phyloP scores from a whole-genome alignment of 2,329 filamentous ascomycete species.

The Exophiala lecanii-corni region DNA sequence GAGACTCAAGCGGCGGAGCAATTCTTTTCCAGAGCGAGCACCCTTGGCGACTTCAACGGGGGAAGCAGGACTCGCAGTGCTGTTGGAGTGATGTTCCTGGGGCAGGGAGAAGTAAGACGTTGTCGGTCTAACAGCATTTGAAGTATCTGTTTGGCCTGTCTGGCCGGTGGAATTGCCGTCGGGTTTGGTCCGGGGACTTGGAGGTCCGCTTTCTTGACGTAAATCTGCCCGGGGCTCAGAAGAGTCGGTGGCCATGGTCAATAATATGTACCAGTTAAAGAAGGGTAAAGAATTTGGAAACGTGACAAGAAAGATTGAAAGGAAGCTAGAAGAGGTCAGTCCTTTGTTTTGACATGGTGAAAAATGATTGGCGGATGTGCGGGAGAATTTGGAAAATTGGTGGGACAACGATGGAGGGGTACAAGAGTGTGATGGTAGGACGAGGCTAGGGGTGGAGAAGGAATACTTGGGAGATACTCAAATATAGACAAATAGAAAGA shows the following conservation, averaged over 20 bases:
- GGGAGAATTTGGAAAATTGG: no score
- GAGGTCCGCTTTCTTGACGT: constrained; percentile 4
- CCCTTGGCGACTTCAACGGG: constrained; percentile 41
- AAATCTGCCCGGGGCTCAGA: neutral
- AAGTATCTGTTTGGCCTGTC: constrained; percentile 26
- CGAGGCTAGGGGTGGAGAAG: no score
- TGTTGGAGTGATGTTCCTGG: constrained; percentile 23
- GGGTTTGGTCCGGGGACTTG: constrained; percentile 2
- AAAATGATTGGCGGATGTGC: neutral
- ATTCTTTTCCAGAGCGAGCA: constrained; percentile 45
- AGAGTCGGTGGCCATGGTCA: neutral
- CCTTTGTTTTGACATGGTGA: neutral
- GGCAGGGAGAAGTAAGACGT: constrained; percentile 23
- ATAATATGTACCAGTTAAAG: no score
- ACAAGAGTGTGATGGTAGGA: no score
- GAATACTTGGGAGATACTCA: no score
- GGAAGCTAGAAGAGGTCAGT: neutral
- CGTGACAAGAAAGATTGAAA: no score
- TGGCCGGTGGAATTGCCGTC: constrained; percentile 2
- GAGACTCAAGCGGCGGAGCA: constrained; percentile 51
- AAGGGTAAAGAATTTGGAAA: no score
- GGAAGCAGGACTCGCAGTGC: constrained; percentile 24
- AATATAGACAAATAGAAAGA: no score
- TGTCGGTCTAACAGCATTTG: constrained; percentile 30
- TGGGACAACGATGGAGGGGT: no score